These are phyloP conservation scores for Xylaria sp. DNA, from an alignment of 2,329 filamentous ascomycete genomes.

Conservation along the genomic window DNA sequence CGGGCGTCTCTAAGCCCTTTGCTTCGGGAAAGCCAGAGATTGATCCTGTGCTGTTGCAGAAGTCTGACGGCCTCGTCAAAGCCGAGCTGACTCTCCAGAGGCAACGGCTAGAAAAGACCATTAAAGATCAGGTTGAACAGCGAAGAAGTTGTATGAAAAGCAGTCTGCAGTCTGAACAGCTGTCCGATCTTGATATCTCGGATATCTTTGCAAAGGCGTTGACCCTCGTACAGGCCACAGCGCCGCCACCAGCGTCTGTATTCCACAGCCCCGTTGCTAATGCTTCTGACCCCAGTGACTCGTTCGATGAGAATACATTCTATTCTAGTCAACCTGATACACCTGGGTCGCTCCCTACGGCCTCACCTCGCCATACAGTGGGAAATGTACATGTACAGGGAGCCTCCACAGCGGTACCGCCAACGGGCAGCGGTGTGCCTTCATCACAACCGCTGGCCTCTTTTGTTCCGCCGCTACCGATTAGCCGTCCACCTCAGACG, in stretches of 20 bases:
- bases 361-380: conserved; percentile 44
- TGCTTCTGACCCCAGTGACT: conserved; percentile 64
- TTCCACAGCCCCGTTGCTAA: conserved; percentile 47
- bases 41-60: conserved; percentile 77
- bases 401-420: conserved; percentile 34
- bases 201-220: conserved; percentile 68
- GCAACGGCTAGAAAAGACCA: conserved; percentile 68
- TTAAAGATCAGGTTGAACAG: conserved; percentile 74
- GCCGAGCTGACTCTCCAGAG: conserved; percentile 77
- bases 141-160: conserved; percentile 42
- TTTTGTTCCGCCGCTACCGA: conserved; percentile 13
- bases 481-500: conserved; percentile 6
- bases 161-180: conserved; percentile 43
- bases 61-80: conserved; percentile 77
- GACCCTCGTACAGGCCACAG: conserved; percentile 64
- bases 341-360: conserved; percentile 48
- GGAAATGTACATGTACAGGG: conserved; percentile 38
- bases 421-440: conserved; percentile 26
- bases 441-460: conserved; percentile 15
- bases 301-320: conserved; percentile 88
- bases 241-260: conserved; percentile 55
- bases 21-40: conserved; percentile 59
- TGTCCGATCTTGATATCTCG: conserved; percentile 63
- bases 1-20: conserved; percentile 37
- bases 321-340: conserved; percentile 94